phyloP scores from a whole-genome alignment of 371 early-diverging fungal genomes.

The Entomophthora muscae region DNA sequence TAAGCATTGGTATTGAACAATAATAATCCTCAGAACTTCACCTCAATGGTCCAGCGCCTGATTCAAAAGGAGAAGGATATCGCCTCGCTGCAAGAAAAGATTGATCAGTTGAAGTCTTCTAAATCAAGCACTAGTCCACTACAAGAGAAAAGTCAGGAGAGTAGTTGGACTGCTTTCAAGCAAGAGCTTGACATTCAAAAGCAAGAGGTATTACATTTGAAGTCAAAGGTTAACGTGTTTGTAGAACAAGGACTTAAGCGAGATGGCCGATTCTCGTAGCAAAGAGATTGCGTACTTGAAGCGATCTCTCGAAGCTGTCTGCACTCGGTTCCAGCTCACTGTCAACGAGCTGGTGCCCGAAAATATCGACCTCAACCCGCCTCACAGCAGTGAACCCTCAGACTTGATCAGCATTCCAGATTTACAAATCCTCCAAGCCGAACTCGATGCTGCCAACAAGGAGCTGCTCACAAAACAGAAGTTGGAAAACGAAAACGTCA shows the following conservation, averaged over 20 bases:
- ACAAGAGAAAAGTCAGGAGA: neutral
- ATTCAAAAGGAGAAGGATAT: constrained; percentile 22
- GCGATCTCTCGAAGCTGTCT: constrained; percentile 19
- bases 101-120: constrained; percentile 16
- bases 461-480: neutral
- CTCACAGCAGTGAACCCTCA: neutral
- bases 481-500: constrained; percentile 1
- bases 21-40: constrained; percentile 15
- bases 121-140: neutral
- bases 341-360: constrained; percentile 14
- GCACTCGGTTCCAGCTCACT: constrained; percentile 17
- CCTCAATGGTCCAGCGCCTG: constrained; percentile 19
- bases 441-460: neutral
- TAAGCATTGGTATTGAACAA: neutral
- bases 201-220: neutral
- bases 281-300: constrained; percentile 20
- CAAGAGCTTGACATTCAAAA: constrained; percentile 9
- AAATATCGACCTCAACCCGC: constrained; percentile 14
- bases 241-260: constrained; percentile 15
- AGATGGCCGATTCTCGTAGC: constrained; percentile 14
- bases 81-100: constrained; percentile 16
- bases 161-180: constrained; percentile 8
- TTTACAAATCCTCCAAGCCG: constrained; percentile 7
- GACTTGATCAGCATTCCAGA: neutral
- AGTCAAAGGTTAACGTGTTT: neutral